Percentiles rank a stretch among this genome's conserved stretches.
phyloP scores from a whole-genome alignment of 2,329 filamentous ascomycete genomes.

The Fusarium agapanthi region DNA sequence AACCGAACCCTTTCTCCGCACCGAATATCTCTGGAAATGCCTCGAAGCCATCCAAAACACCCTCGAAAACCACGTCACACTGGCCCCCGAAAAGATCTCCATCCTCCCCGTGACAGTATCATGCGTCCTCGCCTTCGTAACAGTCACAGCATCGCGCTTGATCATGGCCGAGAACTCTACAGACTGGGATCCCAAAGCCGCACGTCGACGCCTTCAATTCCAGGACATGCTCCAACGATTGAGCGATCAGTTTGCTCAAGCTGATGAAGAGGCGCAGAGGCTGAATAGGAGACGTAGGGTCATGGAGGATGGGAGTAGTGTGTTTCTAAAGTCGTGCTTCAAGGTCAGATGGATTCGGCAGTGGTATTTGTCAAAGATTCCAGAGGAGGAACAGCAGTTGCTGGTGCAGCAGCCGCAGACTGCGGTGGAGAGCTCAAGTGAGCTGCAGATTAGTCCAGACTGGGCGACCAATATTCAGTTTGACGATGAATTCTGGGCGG shows the following conservation, averaged over 20 bases:
- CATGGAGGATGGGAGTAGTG: constrained; percentile 44
- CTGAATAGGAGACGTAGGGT: constrained; percentile 39
- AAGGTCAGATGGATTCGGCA: constrained; percentile 52
- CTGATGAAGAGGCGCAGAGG: constrained; percentile 39
- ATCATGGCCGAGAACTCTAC: constrained; percentile 45
- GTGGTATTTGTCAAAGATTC: constrained; percentile 47
- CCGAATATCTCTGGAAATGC: constrained; percentile 50
- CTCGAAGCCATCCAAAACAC: constrained; percentile 43
- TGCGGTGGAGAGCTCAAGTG: background rate
- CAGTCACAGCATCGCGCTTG: constrained; percentile 49
- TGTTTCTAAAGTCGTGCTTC: constrained; percentile 46
- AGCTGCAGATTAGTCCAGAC: constrained; percentile 14
- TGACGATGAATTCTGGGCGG: constrained; percentile 44
- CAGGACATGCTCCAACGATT: constrained; percentile 40
- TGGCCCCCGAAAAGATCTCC: constrained; percentile 40
- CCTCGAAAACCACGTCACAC: constrained; percentile 38
- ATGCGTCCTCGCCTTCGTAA: constrained; percentile 46
- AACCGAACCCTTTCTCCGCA: constrained; percentile 41
- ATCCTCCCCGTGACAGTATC: constrained; percentile 44
- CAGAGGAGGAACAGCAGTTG: constrained; percentile 23
- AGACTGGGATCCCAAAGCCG: constrained; percentile 50
- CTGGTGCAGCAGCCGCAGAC: constrained; percentile 5
- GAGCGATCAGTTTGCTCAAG: constrained; percentile 44
- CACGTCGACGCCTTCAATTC: constrained; percentile 48
- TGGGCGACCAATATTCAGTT: constrained; percentile 40